These are phyloP conservation scores for Debaryomyces prosopidis DNA, from an alignment of 805 yeast genomes.

Conservation along the genomic window DNA sequence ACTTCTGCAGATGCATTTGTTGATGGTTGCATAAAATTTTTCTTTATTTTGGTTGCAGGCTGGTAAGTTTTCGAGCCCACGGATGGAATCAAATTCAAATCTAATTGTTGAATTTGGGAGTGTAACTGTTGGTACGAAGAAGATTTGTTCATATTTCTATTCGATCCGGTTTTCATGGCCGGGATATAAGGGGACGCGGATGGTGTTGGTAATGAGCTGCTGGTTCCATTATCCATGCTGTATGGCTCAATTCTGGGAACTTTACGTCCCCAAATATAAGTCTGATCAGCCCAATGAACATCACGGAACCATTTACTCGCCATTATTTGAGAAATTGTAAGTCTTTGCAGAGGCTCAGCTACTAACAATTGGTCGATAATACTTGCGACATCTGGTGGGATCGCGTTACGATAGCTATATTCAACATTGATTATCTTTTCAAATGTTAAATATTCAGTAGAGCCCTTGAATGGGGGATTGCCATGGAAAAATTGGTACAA, in stretches of 20 bases:
- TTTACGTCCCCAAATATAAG: conserved; percentile 38
- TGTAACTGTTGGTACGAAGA: conserved; percentile 40
- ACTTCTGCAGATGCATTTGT: not conserved
- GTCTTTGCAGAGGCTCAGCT: conserved; percentile 31
- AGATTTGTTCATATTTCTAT: conserved; percentile 37
- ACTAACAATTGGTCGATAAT: conserved; percentile 34
- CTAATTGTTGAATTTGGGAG: conserved; percentile 35
- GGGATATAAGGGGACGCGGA: conserved; percentile 18
- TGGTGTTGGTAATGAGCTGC: not conserved
- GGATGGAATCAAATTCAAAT: conserved; percentile 33
- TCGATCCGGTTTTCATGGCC: conserved; percentile 33
- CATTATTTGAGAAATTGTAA: conserved; percentile 35
- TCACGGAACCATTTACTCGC: conserved; percentile 36
- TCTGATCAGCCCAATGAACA: conserved; percentile 41
- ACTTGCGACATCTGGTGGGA: conserved; percentile 28
- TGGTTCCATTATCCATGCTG: conserved; percentile 7
- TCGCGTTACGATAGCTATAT: conserved; percentile 47
- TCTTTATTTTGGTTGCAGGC: conserved; percentile 36
- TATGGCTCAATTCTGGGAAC: conserved; percentile 34
- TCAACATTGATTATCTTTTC: conserved; percentile 82
- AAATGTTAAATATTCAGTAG: conserved; percentile 81
- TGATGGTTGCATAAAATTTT: conserved; percentile 7
- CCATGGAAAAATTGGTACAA: conserved; percentile 82
- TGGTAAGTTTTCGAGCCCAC: conserved; percentile 28
- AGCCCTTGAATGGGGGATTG: conserved; percentile 85